A percentile compares a stretch with the other conserved stretches of the same genome.
These are phyloP conservation scores for Hortiboletus campestris DNA, from an alignment of 768 basidiomycete species.

Conservation along the genomic window DNA sequence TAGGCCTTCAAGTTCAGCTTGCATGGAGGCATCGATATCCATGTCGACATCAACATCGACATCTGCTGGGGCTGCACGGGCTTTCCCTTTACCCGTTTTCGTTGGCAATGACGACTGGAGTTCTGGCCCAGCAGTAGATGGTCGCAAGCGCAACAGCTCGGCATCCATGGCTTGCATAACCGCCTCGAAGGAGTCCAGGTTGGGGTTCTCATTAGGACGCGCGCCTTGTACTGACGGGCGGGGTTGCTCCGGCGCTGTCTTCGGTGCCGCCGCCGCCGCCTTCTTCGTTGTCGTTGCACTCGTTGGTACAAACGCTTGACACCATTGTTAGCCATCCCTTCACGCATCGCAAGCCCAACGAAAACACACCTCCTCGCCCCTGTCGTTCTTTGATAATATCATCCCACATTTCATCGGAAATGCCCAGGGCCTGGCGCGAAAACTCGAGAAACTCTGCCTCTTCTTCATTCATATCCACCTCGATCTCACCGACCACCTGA, in stretches of 20 bases:
- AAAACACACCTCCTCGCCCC: slow-evolving; percentile 72
- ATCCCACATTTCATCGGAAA: slow-evolving; percentile 84
- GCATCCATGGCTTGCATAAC: slow-evolving; percentile 96
- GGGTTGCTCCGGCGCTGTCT: slow-evolving; percentile 8
- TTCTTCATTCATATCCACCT: slow-evolving; percentile 91
- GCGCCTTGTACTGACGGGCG: slow-evolving; percentile 33
- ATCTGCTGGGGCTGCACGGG: slow-evolving; percentile 30
- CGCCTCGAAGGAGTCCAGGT: slow-evolving; percentile 88
- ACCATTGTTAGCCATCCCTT: slow-evolving; percentile 6
- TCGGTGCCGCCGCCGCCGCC: background rate
- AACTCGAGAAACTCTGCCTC: slow-evolving; percentile 95
- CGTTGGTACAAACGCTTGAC: slow-evolving; percentile 58
- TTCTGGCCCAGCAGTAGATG: slow-evolving; percentile 20
- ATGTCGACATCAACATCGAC: slow-evolving; percentile 53
- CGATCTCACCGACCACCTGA: slow-evolving; percentile 78
- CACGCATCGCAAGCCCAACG: background rate
- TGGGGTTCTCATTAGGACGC: slow-evolving; percentile 54
- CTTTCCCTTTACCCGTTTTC: slow-evolving; percentile 48
- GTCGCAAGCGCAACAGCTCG: slow-evolving; percentile 58
- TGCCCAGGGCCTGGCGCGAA: slow-evolving; percentile 86
- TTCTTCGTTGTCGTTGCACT: slow-evolving; percentile 12
- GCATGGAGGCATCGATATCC: slow-evolving; percentile 86
- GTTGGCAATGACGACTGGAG: slow-evolving; percentile 25
- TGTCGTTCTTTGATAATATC: slow-evolving; percentile 80
- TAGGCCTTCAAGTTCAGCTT: slow-evolving; percentile 72